Evolutionary conservation across 495 filamentous ascomycete species (phyloP).

Genomic region (Amniculicola lignicola): DNA sequence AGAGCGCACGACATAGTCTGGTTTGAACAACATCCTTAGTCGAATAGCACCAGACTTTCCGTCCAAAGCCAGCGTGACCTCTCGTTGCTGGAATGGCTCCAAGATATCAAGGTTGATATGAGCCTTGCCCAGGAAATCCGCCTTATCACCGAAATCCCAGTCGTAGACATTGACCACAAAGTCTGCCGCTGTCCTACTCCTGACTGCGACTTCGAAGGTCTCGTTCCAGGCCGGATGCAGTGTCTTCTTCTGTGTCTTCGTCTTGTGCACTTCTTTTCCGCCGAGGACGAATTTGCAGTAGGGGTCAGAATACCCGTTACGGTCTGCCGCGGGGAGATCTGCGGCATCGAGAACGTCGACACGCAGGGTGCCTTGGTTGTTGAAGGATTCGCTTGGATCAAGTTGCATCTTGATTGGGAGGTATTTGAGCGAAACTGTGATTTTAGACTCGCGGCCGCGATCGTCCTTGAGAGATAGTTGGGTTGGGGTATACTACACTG

Average conservation of each 20-base stretch:
- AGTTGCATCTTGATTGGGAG: conserved; percentile 90
- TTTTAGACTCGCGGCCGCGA: conserved; percentile 70
- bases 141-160: conserved; percentile 91
- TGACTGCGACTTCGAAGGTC: conserved; percentile 78
- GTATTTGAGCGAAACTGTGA: conserved; percentile 90
- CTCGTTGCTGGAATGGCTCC: conserved; percentile 77
- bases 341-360: conserved; percentile 86
- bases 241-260: conserved; percentile 93
- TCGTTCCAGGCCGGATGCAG: conserved; percentile 95
- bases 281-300: conserved; percentile 93
- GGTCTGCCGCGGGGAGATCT: conserved; percentile 85
- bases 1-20: conserved; percentile 82
- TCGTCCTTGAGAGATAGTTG: conserved; percentile 70
- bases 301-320: conserved; percentile 94
- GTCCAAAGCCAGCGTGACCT: conserved; percentile 71
- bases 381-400: conserved; percentile 92
- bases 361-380: conserved; percentile 92
- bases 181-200: conserved; percentile 77
- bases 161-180: conserved; percentile 85
- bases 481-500: conserved; percentile 75
- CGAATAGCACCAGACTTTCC: conserved; percentile 84
- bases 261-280: conserved; percentile 84
- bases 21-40: conserved; percentile 86
- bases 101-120: conserved; percentile 76
- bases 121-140: conserved; percentile 75